phyloP scores from a whole-genome alignment of 1,284 basidiomycete species.

The Phenoliferia sp. region DNA sequence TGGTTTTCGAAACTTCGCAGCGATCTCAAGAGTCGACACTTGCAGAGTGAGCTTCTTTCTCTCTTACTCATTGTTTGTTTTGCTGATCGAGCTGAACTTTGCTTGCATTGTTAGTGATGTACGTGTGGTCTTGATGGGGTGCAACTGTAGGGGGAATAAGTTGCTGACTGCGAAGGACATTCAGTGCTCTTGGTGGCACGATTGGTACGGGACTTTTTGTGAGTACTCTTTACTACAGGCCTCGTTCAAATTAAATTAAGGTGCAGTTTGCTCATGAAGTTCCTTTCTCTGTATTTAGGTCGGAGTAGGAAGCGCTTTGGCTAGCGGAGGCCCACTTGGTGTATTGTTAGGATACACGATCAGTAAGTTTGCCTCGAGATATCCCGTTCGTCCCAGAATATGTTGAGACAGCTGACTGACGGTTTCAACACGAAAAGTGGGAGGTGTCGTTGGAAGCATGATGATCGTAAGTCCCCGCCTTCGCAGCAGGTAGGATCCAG shows the following conservation, averaged over 20 bases:
- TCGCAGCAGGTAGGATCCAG: neutral
- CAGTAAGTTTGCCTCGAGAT: neutral
- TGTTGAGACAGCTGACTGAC: neutral
- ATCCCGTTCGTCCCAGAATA: neutral
- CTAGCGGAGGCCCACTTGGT: conserved; percentile 37
- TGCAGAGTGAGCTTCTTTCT: neutral
- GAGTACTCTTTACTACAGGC: too few species aligned
- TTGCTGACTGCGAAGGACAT: neutral
- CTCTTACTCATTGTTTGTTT: neutral
- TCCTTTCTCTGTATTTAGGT: too few species aligned
- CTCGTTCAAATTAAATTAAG: too few species aligned
- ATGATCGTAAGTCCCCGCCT: conserved; percentile 10
- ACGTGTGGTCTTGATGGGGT: neutral
- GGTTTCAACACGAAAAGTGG: conserved; percentile 3
- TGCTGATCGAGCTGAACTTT: neutral
- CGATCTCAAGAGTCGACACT: neutral
- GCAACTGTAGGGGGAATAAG: neutral
- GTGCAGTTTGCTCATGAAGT: too few species aligned
- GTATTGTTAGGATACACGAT: conserved; percentile 31
- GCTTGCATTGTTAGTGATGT: neutral
- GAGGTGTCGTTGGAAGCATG: conserved; percentile 14
- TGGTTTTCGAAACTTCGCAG: too few species aligned
- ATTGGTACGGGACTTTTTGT: conserved; percentile 6
- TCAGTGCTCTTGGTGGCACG: neutral
- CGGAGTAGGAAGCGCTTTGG: conserved; percentile 33